Percentiles rank a stretch among this genome's conserved stretches.
phyloP scores from a whole-genome alignment of 768 basidiomycete species.

The Leccinum pellstonianum region DNA sequence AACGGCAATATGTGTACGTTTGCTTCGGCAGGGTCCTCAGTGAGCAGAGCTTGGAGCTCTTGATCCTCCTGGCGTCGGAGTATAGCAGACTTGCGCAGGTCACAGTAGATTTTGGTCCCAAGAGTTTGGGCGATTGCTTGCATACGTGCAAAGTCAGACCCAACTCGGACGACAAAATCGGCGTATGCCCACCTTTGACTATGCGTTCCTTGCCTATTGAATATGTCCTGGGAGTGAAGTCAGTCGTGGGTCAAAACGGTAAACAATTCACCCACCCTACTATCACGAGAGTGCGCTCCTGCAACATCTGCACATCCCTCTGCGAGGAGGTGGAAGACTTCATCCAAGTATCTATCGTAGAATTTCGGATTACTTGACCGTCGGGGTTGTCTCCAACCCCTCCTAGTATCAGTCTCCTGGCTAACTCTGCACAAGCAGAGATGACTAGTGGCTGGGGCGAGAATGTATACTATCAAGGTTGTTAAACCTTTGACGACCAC shows the following conservation, averaged over 20 bases:
- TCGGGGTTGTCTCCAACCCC: constrained; percentile 31
- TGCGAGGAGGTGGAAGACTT: constrained; percentile 25
- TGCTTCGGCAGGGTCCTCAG: constrained; percentile 69
- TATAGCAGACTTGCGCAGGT: constrained; percentile 77
- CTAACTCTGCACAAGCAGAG: constrained; percentile 85
- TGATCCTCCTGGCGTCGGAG: constrained; percentile 82
- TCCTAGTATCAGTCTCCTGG: constrained; percentile 53
- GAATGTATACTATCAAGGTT: constrained; percentile 71
- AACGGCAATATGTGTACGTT: constrained; percentile 87
- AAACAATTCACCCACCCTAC: constrained; percentile 56
- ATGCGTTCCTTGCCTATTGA: constrained; percentile 97
- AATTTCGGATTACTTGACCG: constrained; percentile 22
- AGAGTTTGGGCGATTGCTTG: constrained; percentile 84
- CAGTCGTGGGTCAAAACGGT: not conserved
- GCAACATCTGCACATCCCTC: constrained; percentile 37
- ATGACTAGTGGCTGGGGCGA: constrained; percentile 95
- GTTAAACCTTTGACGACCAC: constrained; percentile 3
- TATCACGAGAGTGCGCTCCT: constrained; percentile 53
- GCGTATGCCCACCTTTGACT: constrained; percentile 69
- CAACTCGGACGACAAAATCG: not conserved
- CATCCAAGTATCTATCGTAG: constrained; percentile 56
- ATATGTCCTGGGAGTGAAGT: constrained; percentile 67
- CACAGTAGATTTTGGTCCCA: constrained; percentile 83
- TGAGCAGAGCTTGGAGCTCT: constrained; percentile 77
- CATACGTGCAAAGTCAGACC: not conserved